Evolutionary conservation across 2,329 filamentous ascomycete genomes (phyloP).

Genomic region (Alternaria longipes): DNA sequence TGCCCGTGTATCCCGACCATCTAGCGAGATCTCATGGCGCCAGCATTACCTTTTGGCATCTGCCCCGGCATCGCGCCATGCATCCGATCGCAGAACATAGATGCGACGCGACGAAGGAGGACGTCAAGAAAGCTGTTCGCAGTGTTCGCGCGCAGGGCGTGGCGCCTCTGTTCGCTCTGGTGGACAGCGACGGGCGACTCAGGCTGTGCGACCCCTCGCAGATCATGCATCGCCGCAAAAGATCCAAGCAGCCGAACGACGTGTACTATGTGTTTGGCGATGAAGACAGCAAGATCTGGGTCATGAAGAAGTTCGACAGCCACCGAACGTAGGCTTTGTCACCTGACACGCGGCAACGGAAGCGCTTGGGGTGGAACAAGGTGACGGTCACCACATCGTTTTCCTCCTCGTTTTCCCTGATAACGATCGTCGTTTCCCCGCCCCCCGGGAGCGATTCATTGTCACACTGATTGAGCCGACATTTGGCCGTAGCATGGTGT

Average conservation of each 20-base stretch:
- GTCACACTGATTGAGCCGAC: background rate
- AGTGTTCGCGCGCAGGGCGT: background rate
- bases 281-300: conserved; percentile 6
- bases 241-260: conserved; percentile 1
- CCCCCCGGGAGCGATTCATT: background rate
- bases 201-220: conserved; percentile 3
- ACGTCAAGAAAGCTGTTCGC: conserved; percentile 2
- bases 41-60: conserved; percentile 11
- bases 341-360: no score
- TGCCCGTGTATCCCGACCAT: background rate
- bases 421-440: background rate
- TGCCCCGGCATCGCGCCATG: background rate
- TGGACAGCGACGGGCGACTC: conserved; percentile 7
- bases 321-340: background rate
- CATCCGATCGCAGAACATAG: background rate
- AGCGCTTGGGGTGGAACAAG: no score
- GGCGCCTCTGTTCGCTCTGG: conserved; percentile 16
- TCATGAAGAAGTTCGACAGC: conserved; percentile 1
- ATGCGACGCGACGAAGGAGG: background rate
- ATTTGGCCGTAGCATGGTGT: background rate
- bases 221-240: background rate
- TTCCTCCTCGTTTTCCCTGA: background rate
- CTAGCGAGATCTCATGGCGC: background rate
- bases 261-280: conserved; percentile 11
- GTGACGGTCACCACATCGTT: no score